phyloP scores from a whole-genome alignment of 495 filamentous ascomycete species.

The Neurospora pannonica region DNA sequence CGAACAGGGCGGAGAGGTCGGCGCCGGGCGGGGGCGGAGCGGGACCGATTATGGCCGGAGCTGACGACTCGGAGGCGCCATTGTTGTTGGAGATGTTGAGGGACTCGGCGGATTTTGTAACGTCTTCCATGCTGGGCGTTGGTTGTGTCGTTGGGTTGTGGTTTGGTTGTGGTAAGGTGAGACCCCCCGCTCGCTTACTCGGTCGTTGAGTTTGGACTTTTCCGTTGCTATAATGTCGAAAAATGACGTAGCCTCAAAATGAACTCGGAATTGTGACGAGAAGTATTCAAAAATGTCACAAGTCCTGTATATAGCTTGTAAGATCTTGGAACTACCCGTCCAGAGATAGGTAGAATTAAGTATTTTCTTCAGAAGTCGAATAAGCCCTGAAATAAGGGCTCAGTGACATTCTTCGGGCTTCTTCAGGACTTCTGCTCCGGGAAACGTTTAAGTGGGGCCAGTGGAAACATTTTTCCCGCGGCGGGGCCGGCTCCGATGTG shows the following conservation, averaged over 20 bases:
- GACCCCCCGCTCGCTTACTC: neutral
- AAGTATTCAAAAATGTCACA: neutral
- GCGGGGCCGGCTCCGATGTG: neutral
- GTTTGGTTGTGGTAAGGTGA: neutral
- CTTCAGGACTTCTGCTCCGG: neutral
- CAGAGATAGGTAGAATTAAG: neutral
- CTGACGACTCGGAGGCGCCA: neutral
- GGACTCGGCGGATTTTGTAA: slow-evolving; percentile 6
- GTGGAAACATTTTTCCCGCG: neutral
- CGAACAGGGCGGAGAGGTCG: slow-evolving; percentile 15
- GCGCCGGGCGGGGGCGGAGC: slow-evolving; percentile 10
- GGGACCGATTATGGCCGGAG: slow-evolving; percentile 3
- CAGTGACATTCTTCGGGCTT: neutral
- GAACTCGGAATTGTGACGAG: neutral
- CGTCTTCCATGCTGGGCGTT: slow-evolving; percentile 4
- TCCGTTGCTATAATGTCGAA: neutral
- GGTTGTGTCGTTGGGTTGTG: neutral
- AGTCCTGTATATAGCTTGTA: neutral
- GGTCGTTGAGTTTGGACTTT: neutral
- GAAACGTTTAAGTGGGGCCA: neutral
- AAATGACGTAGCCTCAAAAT: neutral
- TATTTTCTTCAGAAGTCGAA: neutral
- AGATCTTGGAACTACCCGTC: neutral
- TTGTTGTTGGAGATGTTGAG: neutral
- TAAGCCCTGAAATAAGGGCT: neutral